phyloP scores from a whole-genome alignment of 1,139 yeast species.

The Scheffersomyces segobiensis region DNA sequence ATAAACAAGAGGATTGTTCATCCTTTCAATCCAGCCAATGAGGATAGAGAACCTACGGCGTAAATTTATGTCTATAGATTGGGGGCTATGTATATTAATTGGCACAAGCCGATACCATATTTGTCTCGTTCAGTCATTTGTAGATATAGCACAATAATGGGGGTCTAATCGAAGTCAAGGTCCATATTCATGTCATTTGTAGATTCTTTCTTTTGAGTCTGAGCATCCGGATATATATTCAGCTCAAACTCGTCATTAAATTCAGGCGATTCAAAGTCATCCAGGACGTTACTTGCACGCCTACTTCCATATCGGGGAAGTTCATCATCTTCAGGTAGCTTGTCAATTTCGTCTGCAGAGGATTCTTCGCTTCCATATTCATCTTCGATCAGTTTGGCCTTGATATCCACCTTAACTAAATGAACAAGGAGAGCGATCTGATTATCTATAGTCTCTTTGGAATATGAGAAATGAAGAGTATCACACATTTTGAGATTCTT shows the following conservation, averaged over 20 bases:
- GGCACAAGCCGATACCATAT: background rate
- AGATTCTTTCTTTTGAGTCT: background rate
- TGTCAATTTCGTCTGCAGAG: background rate
- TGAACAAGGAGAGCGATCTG: slow-evolving; percentile 7
- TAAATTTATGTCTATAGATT: no score
- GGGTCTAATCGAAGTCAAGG: slow-evolving; percentile 26
- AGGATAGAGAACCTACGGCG: background rate
- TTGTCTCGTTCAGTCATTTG: background rate
- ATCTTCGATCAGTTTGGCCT: slow-evolving; percentile 1
- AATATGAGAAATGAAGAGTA: slow-evolving; percentile 28
- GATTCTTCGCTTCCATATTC: slow-evolving; percentile 1
- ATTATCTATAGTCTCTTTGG: slow-evolving; percentile 21
- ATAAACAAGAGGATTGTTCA: background rate
- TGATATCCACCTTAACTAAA: background rate
- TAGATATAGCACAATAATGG: background rate
- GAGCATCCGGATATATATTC: background rate
- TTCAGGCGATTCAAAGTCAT: background rate
- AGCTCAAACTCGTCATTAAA: background rate
- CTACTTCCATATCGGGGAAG: background rate
- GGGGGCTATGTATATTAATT: background rate
- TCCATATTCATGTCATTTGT: slow-evolving; percentile 27
- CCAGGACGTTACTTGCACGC: background rate
- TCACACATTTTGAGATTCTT: slow-evolving; percentile 29
- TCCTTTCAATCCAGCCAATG: background rate
- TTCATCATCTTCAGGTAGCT: background rate